Percentiles rank a stretch among this genome's conserved stretches.
Evolutionary conservation across 2,329 filamentous ascomycete genomes (phyloP).

Genomic region (Biscogniauxia sp.): DNA sequence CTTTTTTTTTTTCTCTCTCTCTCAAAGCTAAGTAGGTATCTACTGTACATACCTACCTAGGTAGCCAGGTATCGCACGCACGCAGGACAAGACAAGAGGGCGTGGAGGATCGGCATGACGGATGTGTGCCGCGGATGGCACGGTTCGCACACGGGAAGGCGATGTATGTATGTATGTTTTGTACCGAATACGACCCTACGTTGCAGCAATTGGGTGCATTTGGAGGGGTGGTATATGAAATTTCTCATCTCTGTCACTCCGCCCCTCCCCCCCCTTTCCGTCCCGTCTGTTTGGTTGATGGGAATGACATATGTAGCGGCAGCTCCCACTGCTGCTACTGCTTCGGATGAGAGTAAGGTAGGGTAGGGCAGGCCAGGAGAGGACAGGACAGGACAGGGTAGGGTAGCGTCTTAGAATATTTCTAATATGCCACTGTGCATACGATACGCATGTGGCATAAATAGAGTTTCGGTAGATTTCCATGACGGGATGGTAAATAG

Average conservation of each 20-base stretch:
- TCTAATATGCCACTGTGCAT: background rate
- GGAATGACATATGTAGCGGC: background rate
- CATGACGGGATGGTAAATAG: background rate
- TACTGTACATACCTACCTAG: too few species aligned
- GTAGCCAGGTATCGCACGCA: background rate
- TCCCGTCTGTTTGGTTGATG: background rate
- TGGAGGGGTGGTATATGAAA: background rate
- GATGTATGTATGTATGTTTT: background rate
- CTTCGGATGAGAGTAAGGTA: background rate
- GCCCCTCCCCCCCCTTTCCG: background rate
- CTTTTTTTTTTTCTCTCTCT: too few species aligned
- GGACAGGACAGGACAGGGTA: background rate
- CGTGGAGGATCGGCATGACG: background rate
- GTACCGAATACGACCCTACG: background rate
- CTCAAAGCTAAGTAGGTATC: too few species aligned
- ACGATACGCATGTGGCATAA: background rate
- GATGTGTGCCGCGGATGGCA: background rate
- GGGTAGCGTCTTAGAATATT: background rate
- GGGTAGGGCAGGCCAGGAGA: background rate
- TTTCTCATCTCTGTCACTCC: background rate
- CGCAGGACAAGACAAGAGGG: background rate
- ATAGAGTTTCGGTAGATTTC: background rate
- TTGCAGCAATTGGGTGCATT: background rate
- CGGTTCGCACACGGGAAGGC: background rate
- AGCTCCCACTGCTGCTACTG: too few species aligned